phyloP scores from a whole-genome alignment of 345 rosid species.

The Syzygium oleosum region DNA sequence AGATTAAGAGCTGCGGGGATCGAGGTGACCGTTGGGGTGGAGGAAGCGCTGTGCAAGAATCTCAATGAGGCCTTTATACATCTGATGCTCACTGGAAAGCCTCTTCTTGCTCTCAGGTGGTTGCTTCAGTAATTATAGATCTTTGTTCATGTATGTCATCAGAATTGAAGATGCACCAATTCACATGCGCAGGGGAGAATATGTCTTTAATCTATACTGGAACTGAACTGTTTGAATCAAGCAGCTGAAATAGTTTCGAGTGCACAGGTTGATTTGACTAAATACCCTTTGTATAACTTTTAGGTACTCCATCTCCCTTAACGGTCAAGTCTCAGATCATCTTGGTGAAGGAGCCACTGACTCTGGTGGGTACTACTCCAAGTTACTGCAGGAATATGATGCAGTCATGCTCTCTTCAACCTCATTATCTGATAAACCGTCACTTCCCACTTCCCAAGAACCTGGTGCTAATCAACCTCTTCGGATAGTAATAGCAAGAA shows the following conservation, averaged over 20 bases:
- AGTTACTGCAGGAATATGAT: slow-evolving; percentile 70
- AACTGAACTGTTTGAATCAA: not conserved
- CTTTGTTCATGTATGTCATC: not conserved
- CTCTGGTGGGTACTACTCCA: slow-evolving; percentile 73
- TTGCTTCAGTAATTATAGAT: not conserved
- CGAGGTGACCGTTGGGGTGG: slow-evolving; percentile 61
- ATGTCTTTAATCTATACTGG: not conserved
- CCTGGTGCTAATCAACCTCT: slow-evolving; percentile 62
- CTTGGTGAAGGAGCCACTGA: slow-evolving; percentile 51
- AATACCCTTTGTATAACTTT: not conserved
- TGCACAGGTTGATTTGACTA: not conserved
- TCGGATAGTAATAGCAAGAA: slow-evolving; percentile 34
- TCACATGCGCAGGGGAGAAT: not conserved
- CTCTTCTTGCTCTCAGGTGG: slow-evolving; percentile 63
- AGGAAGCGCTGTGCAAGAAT: slow-evolving; percentile 71
- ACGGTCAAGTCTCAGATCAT: slow-evolving; percentile 46
- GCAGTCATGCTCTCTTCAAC: slow-evolving; percentile 46
- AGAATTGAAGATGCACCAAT: not conserved
- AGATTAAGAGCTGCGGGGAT: slow-evolving; percentile 68
- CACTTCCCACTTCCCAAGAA: slow-evolving; percentile 45
- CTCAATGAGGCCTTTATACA: slow-evolving; percentile 74
- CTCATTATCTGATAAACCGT: slow-evolving; percentile 22
- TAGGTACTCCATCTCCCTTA: slow-evolving; percentile 71
- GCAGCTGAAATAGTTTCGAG: not conserved
- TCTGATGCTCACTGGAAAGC: slow-evolving; percentile 58